These are phyloP conservation scores for Solanum boliviense DNA, from an alignment of 257 asterid species.

Conservation along the genomic window DNA sequence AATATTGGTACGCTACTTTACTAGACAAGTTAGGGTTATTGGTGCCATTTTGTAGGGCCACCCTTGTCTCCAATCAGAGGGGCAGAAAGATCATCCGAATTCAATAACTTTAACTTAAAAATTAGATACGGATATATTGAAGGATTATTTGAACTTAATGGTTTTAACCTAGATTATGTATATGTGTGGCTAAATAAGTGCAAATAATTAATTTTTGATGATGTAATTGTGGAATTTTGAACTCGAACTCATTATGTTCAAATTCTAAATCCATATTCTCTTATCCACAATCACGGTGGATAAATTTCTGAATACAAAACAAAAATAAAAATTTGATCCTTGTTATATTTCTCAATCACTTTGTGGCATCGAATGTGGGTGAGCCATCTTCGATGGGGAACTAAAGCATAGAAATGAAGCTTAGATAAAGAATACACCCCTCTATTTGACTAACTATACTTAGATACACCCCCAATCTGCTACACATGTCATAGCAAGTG, in stretches of 20 bases:
- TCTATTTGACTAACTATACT: too few species aligned
- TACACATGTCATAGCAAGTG: not conserved
- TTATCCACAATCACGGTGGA: not conserved
- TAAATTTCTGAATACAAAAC: not conserved
- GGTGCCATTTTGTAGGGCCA: not conserved
- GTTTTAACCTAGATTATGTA: not conserved
- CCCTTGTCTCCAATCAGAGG: not conserved
- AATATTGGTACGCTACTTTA: conserved; percentile 5
- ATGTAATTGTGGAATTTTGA: accelerated
- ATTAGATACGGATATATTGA: not conserved
- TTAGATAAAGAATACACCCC: not conserved
- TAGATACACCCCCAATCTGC: not conserved
- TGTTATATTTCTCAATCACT: not conserved
- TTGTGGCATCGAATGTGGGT: not conserved
- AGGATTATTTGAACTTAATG: not conserved
- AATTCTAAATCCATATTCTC: not conserved
- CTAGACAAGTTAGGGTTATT: conserved; percentile 6
- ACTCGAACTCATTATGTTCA: not conserved
- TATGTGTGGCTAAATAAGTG: not conserved
- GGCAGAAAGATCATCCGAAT: not conserved
- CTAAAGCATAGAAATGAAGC: not conserved
- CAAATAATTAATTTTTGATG: not conserved
- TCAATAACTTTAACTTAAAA: not conserved
- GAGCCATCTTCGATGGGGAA: not conserved
- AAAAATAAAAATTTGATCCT: accelerated